Evolutionary conservation across 108 stramenopile genomes (phyloP), one percentile per base, ranked within the genome.

Genomic region (Skeletonema potamos): DNA sequence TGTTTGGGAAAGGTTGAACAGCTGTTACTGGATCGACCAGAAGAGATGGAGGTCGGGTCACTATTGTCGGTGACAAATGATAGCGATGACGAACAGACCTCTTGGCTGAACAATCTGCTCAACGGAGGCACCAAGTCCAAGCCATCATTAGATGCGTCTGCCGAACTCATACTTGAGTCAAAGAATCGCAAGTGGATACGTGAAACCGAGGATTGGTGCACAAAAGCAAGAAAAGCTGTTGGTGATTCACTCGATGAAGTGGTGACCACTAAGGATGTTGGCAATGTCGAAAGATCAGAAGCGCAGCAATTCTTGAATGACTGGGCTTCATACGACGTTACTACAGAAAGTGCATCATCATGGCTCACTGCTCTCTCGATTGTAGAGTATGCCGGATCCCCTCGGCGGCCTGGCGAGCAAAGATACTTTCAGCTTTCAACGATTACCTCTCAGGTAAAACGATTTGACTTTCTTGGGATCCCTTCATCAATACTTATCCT

Each of bases 401-500:
- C 66, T 26, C 66, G 76, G 58, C 55, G 76, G 27, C 60, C 71
- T 26, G 73, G 82, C 4, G 82, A 83, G 43, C 54, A 74, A 51
- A 39, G 54, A 30, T 54, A 64, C 36, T 79, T 79, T 18, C 77
- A 69, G 51, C 11, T 74, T 8, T 73, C 82, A 2, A 66, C 48
- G 33, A 11, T 83, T 1, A 61, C 56, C 20, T 24, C 15, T n/a
- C 58, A 41, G 44, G 18, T 72, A n/a, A 77, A 69, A 44, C 81
- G 73, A 58, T 82, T 84, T 58, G 86, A 93, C 74, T 62, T 90
- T 36, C 51, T 89, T 20, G 88, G 88, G 15, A 81, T 93, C 46
- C 89, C 89, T 27, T 90, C 88, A 3, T 82, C 89, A 2, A 66
- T 84, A 17, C 34, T 82, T 8, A 34, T 82, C 37, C 70, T 93